Conservation (phyloP, 768 basidiomycete genomes). For the Punctularia strigosozonata region DNA sequence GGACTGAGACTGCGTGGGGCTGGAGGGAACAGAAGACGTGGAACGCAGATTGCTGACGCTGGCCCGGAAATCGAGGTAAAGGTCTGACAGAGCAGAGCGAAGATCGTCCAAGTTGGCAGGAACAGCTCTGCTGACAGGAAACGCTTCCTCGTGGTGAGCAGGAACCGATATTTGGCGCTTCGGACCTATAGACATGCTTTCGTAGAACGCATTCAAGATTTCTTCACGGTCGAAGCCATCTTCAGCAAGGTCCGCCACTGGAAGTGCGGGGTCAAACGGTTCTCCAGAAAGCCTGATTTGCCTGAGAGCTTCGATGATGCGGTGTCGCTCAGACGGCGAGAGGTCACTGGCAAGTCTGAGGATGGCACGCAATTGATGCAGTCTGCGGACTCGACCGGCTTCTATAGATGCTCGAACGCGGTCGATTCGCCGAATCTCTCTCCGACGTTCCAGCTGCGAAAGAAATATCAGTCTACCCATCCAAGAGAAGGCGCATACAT, state of each 20-base stretch:
- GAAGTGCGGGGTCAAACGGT: no score
- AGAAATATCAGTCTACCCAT: background rate
- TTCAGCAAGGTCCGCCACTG: no score
- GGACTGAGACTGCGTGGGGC: background rate
- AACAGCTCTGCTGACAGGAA: no score
- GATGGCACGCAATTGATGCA: conserved; percentile 22
- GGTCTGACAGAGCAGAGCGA: conserved; percentile 24
- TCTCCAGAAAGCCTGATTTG: no score
- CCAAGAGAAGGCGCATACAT: background rate
- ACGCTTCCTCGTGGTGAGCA: no score
- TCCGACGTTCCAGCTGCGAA: conserved; percentile 44
- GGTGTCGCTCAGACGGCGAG: conserved; percentile 5
- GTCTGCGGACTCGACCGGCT: conserved; percentile 39
- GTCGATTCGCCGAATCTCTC: conserved; percentile 34
- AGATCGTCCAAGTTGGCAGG: conserved; percentile 15
- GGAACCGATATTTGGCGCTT: no score
- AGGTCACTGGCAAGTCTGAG: conserved; percentile 10
- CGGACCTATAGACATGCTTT: no score
- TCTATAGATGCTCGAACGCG: conserved; percentile 47
- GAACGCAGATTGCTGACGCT: background rate
- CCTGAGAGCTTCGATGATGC: no score
- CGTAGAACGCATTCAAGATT: no score
- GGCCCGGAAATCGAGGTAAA: conserved; percentile 32
- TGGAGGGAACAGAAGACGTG: background rate
- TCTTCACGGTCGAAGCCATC: no score